Conservation (phyloP, 106 monocot genomes). For the Platanthera guangdongensis region DNA sequence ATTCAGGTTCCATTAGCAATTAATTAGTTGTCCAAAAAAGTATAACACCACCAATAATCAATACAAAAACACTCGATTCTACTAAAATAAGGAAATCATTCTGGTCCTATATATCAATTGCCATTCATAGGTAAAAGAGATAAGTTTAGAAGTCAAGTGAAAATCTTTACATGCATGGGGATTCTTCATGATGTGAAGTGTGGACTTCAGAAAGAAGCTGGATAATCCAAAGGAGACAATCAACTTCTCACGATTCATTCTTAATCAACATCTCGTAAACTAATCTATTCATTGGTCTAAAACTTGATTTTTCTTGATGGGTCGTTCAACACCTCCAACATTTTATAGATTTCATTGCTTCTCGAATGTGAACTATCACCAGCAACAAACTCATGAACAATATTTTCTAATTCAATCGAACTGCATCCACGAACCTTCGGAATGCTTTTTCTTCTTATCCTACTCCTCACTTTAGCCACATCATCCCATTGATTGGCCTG, state of each 20-base stretch:
- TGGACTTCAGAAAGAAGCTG: slow-evolving; percentile 4
- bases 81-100: not conserved
- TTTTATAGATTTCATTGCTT: slow-evolving; percentile 26
- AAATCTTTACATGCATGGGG: slow-evolving; percentile 31
- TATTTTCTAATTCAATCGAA: slow-evolving; percentile 31
- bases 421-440: slow-evolving; percentile 31
- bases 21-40: too few species aligned
- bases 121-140: not conserved
- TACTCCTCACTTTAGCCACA: slow-evolving; percentile 23
- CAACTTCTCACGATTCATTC: slow-evolving; percentile 24
- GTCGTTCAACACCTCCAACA: slow-evolving; percentile 21
- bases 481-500: slow-evolving; percentile 27
- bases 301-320: slow-evolving; percentile 18
- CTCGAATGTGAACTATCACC: slow-evolving; percentile 29
- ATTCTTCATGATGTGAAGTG: slow-evolving; percentile 32
- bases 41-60: too few species aligned
- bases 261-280: slow-evolving; percentile 28
- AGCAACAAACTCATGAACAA: slow-evolving; percentile 34
- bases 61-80: not conserved
- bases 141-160: slow-evolving; percentile 21
- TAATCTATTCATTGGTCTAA: slow-evolving; percentile 18
- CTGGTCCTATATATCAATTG: not conserved
- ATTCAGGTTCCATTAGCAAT: too few species aligned
- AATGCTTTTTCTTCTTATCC: slow-evolving; percentile 20
- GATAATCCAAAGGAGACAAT: slow-evolving; percentile 23